Percentiles rank a stretch among this genome's conserved stretches.
phyloP scores from a whole-genome alignment of 805 yeast species.

The Blastobotrys chiropterorum region DNA sequence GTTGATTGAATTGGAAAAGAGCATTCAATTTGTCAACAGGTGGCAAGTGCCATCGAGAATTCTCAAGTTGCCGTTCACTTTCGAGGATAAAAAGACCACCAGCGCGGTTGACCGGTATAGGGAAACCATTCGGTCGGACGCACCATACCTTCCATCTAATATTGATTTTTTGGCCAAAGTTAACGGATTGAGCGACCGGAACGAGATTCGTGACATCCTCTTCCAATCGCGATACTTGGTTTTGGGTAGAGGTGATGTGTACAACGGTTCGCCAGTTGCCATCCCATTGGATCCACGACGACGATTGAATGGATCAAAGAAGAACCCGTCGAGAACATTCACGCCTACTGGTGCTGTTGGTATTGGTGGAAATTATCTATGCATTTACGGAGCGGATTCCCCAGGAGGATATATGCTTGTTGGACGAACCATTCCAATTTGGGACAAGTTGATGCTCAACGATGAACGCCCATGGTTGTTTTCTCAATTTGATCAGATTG shows the following conservation, averaged over 20 bases:
- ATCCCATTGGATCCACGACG: constrained; percentile 97
- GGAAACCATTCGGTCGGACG: constrained; percentile 87
- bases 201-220: constrained; percentile 73
- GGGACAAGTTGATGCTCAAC: constrained; percentile 89
- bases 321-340: constrained; percentile 92
- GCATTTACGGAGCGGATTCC: constrained; percentile 95
- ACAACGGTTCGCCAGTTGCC: constrained; percentile 97
- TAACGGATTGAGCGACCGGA: constrained; percentile 64
- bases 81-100: constrained; percentile 84
- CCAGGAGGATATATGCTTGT: constrained; percentile 98
- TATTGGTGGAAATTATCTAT: constrained; percentile 98
- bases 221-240: constrained; percentile 89
- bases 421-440: constrained; percentile 94
- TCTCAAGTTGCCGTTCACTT: constrained; percentile 88
- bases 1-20: constrained; percentile 68
- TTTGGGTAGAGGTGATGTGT: constrained; percentile 93
- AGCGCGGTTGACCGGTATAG: constrained; percentile 86
- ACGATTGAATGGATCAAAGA: constrained; percentile 84
- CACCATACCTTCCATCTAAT: constrained; percentile 98
- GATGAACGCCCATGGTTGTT: constrained; percentile 77
- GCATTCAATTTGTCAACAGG: constrained; percentile 62
- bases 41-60: constrained; percentile 86
- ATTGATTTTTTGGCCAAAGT: constrained; percentile 91
- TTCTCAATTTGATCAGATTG: constrained; percentile 89
- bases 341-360: constrained; percentile 98